phyloP scores from a whole-genome alignment of 495 filamentous ascomycete genomes.

The Lepraria neglecta region DNA sequence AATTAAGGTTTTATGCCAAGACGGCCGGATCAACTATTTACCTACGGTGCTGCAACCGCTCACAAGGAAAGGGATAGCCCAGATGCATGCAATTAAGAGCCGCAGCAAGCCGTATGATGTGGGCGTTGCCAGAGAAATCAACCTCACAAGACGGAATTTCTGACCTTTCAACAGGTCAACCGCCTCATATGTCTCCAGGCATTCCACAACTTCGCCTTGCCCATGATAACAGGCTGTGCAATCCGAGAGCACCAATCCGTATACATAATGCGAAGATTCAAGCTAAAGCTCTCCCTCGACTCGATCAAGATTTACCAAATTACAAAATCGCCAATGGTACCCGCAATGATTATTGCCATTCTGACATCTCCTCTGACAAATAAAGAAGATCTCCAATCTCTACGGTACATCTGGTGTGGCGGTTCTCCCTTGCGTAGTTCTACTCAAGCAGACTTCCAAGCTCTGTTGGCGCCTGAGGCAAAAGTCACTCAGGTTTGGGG shows the following conservation, averaged over 20 bases:
- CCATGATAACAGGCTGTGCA: conserved; percentile 42
- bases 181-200: conserved; percentile 50
- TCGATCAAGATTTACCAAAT: conserved; percentile 45
- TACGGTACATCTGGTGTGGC: conserved; percentile 38
- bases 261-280: conserved; percentile 55
- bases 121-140: not conserved
- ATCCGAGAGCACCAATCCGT: conserved; percentile 41
- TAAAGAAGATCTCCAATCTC: conserved; percentile 39
- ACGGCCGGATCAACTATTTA: too few relatives aligned
- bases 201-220: conserved; percentile 52
- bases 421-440: conserved; percentile 46
- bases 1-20: too few relatives aligned
- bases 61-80: conserved; percentile 32
- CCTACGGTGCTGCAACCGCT: too few relatives aligned
- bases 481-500: conserved; percentile 37
- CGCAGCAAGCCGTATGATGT: conserved; percentile 15
- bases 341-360: conserved; percentile 49
- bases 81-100: conserved; percentile 37
- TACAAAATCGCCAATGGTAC: conserved; percentile 49
- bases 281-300: conserved; percentile 44
- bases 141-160: too few relatives aligned
- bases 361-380: conserved; percentile 40
- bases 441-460: conserved; percentile 39
- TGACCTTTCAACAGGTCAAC: conserved; percentile 24
- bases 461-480: conserved; percentile 36